phyloP scores from a whole-genome alignment of 768 basidiomycete genomes.

The Tubosaeta sp. region DNA sequence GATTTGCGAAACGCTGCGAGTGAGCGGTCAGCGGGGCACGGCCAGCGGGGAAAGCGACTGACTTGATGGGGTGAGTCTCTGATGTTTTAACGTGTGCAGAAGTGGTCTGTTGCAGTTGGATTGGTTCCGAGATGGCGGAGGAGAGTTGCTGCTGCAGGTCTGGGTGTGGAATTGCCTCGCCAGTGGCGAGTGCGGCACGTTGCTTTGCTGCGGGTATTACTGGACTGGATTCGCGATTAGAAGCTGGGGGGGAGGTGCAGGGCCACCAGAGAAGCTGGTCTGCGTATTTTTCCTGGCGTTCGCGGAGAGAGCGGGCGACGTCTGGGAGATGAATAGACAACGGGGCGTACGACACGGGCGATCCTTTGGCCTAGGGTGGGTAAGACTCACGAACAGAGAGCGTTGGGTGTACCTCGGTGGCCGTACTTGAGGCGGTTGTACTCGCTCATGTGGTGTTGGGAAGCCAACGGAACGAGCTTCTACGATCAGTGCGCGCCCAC shows the following conservation, averaged over 20 bases:
- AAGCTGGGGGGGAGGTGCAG: slow-evolving; percentile 19
- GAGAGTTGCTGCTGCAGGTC: slow-evolving; percentile 47
- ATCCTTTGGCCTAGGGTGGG: slow-evolving; percentile 36
- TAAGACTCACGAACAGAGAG: not conserved
- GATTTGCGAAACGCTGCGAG: slow-evolving; percentile 48
- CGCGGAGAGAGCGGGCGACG: slow-evolving; percentile 48
- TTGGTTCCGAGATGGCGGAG: slow-evolving; percentile 51
- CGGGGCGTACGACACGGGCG: slow-evolving; percentile 55
- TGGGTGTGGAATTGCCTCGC: slow-evolving; percentile 11
- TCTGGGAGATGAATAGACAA: slow-evolving; percentile 61
- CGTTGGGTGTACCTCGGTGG: slow-evolving; percentile 24
- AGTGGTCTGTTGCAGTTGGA: not conserved
- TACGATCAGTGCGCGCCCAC: slow-evolving; percentile 1
- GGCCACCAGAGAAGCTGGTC: slow-evolving; percentile 49
- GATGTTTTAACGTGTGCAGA: slow-evolving; percentile 57
- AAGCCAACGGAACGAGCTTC: slow-evolving; percentile 57
- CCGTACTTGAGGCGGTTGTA: slow-evolving; percentile 72
- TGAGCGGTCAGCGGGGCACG: not conserved
- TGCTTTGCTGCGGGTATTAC: slow-evolving; percentile 22
- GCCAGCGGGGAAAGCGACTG: slow-evolving; percentile 17
- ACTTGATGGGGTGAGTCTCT: slow-evolving; percentile 82
- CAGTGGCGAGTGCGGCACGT: slow-evolving; percentile 20
- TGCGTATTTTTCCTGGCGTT: slow-evolving; percentile 43
- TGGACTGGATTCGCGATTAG: slow-evolving; percentile 1
- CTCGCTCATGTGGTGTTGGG: slow-evolving; percentile 69